Evolutionary conservation across 2,329 filamentous ascomycete species (phyloP), one percentile per base, ranked within the genome.

Genomic region (Aspergillus thermomutatus): DNA sequence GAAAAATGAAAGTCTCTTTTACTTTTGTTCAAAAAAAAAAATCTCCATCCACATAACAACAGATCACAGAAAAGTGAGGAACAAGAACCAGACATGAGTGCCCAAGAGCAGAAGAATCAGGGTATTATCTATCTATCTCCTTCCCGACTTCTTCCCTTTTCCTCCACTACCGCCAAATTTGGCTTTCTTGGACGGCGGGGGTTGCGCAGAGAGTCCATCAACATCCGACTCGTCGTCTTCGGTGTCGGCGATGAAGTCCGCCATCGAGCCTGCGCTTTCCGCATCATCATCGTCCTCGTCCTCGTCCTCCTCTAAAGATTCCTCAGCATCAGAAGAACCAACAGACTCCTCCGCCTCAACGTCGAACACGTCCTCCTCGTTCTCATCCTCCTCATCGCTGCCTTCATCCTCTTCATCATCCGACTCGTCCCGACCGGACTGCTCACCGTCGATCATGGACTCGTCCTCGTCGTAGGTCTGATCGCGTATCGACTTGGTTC

Each of bases 221-320:
- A 68, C 69, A 52, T 72, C 69, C 25, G 68, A 72, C 25, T 66
- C 62, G 23, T 79, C 75, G 8, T 76, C 74, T 41, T 82, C 80
- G 2, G 74, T 77, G 54, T 80, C 77, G 5, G 77, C 75, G 50
- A 80, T 73, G 61, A 79, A 76, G 51, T 80, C 79, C 49, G 74
- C 73, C 64, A 69, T 77, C 27, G 70, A 76, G 51, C 73, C 76
- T 10, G 82, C 83, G 58, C 87, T 86, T 6, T 87, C 85, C 26
- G 84, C 80, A 54, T 86, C 81, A 50, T 85, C 83, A 9, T 83
- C 85, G 6, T 87, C 85, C 37, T 86, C 81, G 48, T 84, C 83
- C 57, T 87, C 83, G 19, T 86, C 82, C 58, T 85, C 83, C 23
- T 85, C 82, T 2, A 84, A 81, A 7, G 79, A 82, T 43, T 80